Percentiles rank a stretch among this genome's conserved stretches.
phyloP scores from a whole-genome alignment of 331 rosid species.

The Cucumis variabilis region DNA sequence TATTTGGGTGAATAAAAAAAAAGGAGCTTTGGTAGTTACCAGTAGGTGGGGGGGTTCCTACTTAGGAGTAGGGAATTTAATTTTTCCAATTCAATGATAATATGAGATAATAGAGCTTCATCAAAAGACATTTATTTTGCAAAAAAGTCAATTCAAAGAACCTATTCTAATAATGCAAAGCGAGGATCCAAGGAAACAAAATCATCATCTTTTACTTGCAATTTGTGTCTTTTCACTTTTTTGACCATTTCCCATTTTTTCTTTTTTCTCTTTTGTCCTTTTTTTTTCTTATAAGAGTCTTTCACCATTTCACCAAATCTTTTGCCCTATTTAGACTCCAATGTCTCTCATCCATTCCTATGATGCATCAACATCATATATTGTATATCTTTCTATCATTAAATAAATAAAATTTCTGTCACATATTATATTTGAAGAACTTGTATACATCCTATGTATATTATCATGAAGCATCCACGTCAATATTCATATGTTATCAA shows the following conservation, averaged over 20 bases:
- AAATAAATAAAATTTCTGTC: not conserved
- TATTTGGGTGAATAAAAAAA: not conserved
- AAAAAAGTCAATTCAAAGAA: conserved; percentile 38
- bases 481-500: not conserved
- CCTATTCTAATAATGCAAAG: conserved; percentile 35
- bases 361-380: conserved; percentile 1
- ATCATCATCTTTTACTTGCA: conserved; percentile 48
- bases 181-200: conserved; percentile 65
- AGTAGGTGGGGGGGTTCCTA: not conserved
- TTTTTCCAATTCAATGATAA: not conserved
- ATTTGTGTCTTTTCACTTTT: conserved; percentile 31
- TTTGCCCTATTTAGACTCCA: conserved; percentile 17
- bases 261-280: not conserved
- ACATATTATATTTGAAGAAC: not conserved
- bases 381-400: not conserved
- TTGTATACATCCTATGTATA: not conserved
- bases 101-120: not conserved
- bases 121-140: not conserved
- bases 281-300: not conserved
- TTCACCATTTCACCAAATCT: conserved; percentile 8
- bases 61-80: not conserved
- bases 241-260: not conserved
- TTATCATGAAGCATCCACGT: not conserved
- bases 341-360: not conserved
- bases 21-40: not conserved